phyloP scores from a whole-genome alignment of 192 early-diverging fungal genomes.

The Martensiomyces pterosporus region DNA sequence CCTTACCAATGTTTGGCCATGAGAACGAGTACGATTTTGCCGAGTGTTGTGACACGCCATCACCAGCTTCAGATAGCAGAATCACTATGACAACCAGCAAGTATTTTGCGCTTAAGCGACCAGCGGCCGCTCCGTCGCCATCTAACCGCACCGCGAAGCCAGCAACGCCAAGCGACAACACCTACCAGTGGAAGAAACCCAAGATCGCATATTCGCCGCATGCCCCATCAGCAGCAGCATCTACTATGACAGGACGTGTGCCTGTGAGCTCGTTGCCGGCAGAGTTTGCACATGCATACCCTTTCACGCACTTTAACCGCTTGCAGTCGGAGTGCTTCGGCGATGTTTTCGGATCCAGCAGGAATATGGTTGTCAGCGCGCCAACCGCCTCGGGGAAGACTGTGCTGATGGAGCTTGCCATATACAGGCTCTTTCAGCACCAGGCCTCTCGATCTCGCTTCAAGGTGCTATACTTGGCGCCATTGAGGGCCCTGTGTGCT shows the following conservation, averaged over 20 bases:
- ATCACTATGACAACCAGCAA: conserved; percentile 5
- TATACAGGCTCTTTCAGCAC: conserved; percentile 13
- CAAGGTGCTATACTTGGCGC: conserved; percentile 62
- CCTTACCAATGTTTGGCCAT: no score
- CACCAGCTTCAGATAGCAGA: no score
- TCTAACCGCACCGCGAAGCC: no score
- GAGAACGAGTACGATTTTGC: no score
- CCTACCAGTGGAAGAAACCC: background rate
- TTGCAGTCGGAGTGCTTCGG: conserved; percentile 26
- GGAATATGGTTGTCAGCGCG: conserved; percentile 41
- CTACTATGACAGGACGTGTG: background rate
- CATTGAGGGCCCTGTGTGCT: conserved; percentile 61
- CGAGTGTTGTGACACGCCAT: no score
- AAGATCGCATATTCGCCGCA: background rate
- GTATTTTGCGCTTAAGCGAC: conserved; percentile 9
- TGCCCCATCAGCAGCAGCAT: background rate
- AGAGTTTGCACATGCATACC: conserved; percentile 9
- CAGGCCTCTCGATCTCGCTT: background rate
- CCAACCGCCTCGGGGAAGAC: conserved; percentile 73
- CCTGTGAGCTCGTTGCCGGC: conserved; percentile 7
- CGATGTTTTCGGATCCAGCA: conserved; percentile 6
- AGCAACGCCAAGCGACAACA: background rate
- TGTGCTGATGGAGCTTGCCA: conserved; percentile 56
- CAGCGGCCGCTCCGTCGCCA: no score
- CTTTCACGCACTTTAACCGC: conserved; percentile 30